phyloP scores from a whole-genome alignment of 202 grass and related monocot genomes.

The Tripidium arundinaceum region DNA sequence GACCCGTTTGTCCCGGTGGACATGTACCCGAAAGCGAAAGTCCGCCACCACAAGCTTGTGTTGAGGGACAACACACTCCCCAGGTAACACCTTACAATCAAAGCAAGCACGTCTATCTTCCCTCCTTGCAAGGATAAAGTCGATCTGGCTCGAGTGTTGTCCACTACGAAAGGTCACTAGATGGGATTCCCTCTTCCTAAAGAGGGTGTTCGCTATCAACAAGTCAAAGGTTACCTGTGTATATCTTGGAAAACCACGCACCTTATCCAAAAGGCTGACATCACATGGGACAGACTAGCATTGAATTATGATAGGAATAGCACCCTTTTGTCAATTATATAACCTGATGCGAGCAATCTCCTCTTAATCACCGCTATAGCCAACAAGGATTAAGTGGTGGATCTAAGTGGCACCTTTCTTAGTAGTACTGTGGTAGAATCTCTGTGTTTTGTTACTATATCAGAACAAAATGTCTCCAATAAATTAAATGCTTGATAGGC shows the following conservation, averaged over 20 bases:
- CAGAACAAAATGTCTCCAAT: background rate
- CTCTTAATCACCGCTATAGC: background rate
- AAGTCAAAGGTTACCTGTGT: background rate
- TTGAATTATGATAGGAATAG: conserved; percentile 2
- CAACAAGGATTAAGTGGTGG: conserved; percentile 11
- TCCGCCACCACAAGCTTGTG: no score
- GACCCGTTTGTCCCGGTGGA: no score
- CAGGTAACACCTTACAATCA: no score
- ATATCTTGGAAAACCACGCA: conserved; percentile 2
- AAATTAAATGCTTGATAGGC: background rate
- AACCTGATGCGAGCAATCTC: background rate
- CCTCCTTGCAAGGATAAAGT: no score
- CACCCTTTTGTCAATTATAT: background rate
- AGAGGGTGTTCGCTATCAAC: no score
- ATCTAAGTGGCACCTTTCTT: background rate
- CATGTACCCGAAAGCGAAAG: no score
- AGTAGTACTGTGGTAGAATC: background rate
- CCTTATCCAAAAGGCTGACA: conserved; percentile 19
- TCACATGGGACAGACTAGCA: background rate
- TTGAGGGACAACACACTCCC: no score
- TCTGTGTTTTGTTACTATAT: background rate
- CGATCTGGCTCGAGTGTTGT: no score
- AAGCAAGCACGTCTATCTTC: no score
- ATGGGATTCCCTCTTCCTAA: no score
- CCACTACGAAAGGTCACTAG: no score